phyloP scores from a whole-genome alignment of 352 stramenopile species.

The Phytophthora aleatoria region DNA sequence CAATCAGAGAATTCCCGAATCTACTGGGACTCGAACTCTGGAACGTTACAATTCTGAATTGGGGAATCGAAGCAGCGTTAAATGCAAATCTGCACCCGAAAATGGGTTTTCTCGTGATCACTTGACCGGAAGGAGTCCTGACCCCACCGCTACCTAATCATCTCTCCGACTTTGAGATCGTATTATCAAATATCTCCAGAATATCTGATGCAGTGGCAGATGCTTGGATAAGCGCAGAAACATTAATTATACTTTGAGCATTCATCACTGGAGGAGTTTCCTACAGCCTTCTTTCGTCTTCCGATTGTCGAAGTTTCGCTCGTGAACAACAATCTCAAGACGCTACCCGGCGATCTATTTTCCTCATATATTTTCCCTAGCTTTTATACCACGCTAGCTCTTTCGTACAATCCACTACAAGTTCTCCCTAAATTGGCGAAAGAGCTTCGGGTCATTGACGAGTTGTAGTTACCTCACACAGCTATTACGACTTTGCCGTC shows the following conservation, averaged over 20 bases:
- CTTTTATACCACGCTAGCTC: not conserved
- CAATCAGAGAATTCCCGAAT: slow-evolving; percentile 40
- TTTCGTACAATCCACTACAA: slow-evolving; percentile 9
- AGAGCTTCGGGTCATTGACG: not conserved
- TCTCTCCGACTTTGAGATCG: slow-evolving; percentile 47
- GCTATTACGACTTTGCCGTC: not conserved
- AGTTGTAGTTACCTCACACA: slow-evolving; percentile 5
- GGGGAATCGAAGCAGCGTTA: slow-evolving; percentile 36
- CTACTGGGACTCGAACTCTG: slow-evolving; percentile 55
- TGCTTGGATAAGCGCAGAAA: slow-evolving; percentile 16
- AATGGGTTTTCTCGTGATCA: slow-evolving; percentile 39
- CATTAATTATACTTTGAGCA: slow-evolving; percentile 3
- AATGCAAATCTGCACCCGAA: slow-evolving; percentile 29
- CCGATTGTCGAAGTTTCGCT: not conserved
- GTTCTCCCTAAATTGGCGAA: not conserved
- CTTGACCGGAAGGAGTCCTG: slow-evolving; percentile 38
- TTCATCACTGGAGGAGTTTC: not conserved
- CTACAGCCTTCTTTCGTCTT: not conserved
- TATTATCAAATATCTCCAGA: slow-evolving; percentile 32
- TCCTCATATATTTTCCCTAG: not conserved
- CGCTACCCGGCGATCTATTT: slow-evolving; percentile 3
- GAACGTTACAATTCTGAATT: slow-evolving; percentile 51
- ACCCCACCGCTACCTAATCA: slow-evolving; percentile 27
- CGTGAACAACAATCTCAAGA: slow-evolving; percentile 2
- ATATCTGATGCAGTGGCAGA: slow-evolving; percentile 30